Evolutionary conservation across 164 flowering plant genomes (phyloP), one percentile per base, ranked within the genome.

Genomic region (Akebia trifoliata): DNA sequence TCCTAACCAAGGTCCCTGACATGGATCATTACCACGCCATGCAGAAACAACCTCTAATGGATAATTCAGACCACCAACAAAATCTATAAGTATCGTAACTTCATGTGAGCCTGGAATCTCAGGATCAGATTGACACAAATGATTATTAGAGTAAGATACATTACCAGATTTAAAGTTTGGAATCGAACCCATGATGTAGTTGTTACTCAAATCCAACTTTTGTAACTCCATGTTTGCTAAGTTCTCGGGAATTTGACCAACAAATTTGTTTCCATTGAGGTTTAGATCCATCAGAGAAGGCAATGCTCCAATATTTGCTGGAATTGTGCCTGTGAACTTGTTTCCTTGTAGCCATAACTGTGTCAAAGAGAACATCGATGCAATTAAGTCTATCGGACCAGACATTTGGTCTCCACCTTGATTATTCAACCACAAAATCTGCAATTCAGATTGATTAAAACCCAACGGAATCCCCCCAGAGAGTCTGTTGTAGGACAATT

Each of bases 1-100:
- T 36, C 96, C 93, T 42, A 78, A 56, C 96, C 96, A 88, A 8
- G 72, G 72, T 22, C 68, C 78, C 28, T 50, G 15, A 66, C 97
- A 90, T 6, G 97, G 94, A 69, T 81, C 70, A 73, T 90, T 86
- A 34, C 92, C 95, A 58, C 66, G 40, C 97, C 97, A 90, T 9
- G 62, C 42, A 56, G 81, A 66, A 49, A 68, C 81, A 53, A 86
- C 77, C 39, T 26, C 63, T 8, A 28, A 8, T 0, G 94, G 94
- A 57, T 77, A 90, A 62, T 74, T 65, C 61, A 83, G 20, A 47
- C 54, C 77, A 32, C 59, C 66, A 67, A 86, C 90, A 52, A 90
- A 79, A 68, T 72, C 85, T 44, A 90, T 34, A 58, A 90, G 85
- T 20, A 79, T 74, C 38, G 62, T 62, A 47, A 90, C 94, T 58